These are phyloP conservation scores for Triglochin maritima DNA, from an alignment of 106 monocot genomes.

Conservation along the genomic window DNA sequence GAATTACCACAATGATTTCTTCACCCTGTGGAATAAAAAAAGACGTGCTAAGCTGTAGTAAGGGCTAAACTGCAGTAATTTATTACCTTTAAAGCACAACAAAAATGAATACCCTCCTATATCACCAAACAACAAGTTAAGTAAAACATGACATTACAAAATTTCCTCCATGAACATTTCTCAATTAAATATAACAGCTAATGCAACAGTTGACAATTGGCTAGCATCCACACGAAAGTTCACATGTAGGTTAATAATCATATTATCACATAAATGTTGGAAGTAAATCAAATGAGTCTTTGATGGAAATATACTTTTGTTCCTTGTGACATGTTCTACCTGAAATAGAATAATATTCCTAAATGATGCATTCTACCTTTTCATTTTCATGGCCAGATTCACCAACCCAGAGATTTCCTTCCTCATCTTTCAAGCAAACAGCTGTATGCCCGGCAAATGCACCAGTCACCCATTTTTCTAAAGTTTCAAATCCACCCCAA, in stretches of 20 bases:
- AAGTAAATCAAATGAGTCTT: too few relatives aligned
- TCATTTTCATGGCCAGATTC: slow-evolving; percentile 97
- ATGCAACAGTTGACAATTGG: too few relatives aligned
- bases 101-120: neutral
- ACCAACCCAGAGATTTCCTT: slow-evolving; percentile 88
- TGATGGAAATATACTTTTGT: too few relatives aligned
- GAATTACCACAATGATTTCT: slow-evolving; percentile 81
- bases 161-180: neutral
- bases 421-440: slow-evolving; percentile 90
- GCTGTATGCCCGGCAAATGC: slow-evolving; percentile 97
- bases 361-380: slow-evolving; percentile 34
- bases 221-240: too few relatives aligned
- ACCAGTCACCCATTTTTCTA: slow-evolving; percentile 98
- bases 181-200: too few relatives aligned
- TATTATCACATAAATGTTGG: too few relatives aligned
- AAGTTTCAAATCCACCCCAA: slow-evolving; percentile 95
- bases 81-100: too few relatives aligned
- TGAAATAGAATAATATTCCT: too few relatives aligned
- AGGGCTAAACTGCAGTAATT: too few relatives aligned
- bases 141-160: neutral
- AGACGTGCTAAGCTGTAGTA: neutral
- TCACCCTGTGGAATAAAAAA: slow-evolving; percentile 51
- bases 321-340: too few relatives aligned
- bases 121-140: neutral
- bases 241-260: too few relatives aligned